These are phyloP conservation scores for Aspergillus carbonarius DNA, from an alignment of 2,329 filamentous ascomycete species.

Conservation along the genomic window DNA sequence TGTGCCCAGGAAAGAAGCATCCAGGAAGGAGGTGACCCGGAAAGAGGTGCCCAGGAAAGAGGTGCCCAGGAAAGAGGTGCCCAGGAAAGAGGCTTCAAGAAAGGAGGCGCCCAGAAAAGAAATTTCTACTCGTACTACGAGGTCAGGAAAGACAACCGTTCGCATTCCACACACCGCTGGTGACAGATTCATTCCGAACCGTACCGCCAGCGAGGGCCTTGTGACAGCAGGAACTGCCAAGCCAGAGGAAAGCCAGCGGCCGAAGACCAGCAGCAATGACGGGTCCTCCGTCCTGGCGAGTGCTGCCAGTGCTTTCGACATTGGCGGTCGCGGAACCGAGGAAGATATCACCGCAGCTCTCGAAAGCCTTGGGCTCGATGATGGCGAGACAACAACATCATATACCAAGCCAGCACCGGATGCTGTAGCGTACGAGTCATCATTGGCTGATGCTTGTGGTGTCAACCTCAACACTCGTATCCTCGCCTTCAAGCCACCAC, in stretches of 20 bases:
- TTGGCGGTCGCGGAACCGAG: conserved; percentile 59
- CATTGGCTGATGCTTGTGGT: conserved; percentile 84
- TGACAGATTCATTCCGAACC: conserved; percentile 96
- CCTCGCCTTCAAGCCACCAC: conserved; percentile 94
- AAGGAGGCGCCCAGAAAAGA: conserved; percentile 22
- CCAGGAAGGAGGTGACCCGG: conserved; percentile 41
- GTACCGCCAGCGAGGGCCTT: conserved; percentile 83
- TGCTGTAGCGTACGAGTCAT: conserved; percentile 87
- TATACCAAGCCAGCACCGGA: conserved; percentile 82
- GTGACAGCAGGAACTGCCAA: conserved; percentile 79
- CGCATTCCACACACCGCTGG: conserved; percentile 67
- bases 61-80: conserved; percentile 44
- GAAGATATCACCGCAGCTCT: conserved; percentile 79
- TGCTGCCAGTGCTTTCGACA: conserved; percentile 66
- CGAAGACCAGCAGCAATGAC: conserved; percentile 69
- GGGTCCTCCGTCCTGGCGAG: conserved; percentile 74
- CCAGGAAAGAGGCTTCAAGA: conserved; percentile 8
- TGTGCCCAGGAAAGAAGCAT: background rate
- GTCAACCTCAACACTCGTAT: conserved; percentile 93
- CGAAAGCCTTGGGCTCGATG: conserved; percentile 74
- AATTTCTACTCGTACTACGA: conserved; percentile 52
- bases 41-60: conserved; percentile 19
- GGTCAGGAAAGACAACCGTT: conserved; percentile 69
- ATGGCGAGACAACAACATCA: conserved; percentile 63
- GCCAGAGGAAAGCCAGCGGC: conserved; percentile 73